Percentiles rank a stretch among this genome's conserved stretches.
Conservation (phyloP, 257 asterid species). For the Pogostemon cablin region DNA sequence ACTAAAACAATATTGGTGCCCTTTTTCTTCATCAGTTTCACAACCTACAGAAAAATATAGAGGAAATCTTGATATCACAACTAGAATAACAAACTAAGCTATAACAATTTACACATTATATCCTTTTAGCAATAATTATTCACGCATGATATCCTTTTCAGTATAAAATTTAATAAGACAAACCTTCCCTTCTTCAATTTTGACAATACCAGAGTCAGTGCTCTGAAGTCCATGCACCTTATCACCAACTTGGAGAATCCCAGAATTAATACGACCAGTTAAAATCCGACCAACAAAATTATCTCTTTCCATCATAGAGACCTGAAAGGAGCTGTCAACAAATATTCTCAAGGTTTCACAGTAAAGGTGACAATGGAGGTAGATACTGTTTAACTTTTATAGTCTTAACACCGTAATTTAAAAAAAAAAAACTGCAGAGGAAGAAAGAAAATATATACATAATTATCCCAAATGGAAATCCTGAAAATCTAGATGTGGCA, state of each 20-base stretch:
- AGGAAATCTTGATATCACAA: not conserved
- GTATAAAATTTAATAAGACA: conserved; percentile 31
- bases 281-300: conserved; percentile 90
- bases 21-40: conserved; percentile 91
- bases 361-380: conserved; percentile 30
- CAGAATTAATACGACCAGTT: conserved; percentile 91
- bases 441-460: conserved; percentile 9
- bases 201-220: conserved; percentile 70
- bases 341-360: conserved; percentile 46
- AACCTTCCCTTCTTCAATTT: conserved; percentile 98
- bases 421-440: conserved; percentile 10
- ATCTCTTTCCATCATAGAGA: conserved; percentile 99
- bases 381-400: conserved; percentile 23
- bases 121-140: conserved; percentile 6
- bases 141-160: not conserved
- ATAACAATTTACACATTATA: not conserved
- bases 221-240: conserved; percentile 83
- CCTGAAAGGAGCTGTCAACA: conserved; percentile 77
- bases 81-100: not conserved
- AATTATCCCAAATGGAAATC: conserved; percentile 1
- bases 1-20: conserved; percentile 73
- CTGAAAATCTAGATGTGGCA: conserved; percentile 6
- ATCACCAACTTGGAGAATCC: conserved; percentile 85
- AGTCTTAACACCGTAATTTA: conserved; percentile 12
- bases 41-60: conserved; percentile 55